A percentile compares a stretch with the other conserved stretches of the same genome.
These are phyloP conservation scores for Vitis hybrid DNA, from an alignment of 177 flowering plant genomes.

Conservation along the genomic window DNA sequence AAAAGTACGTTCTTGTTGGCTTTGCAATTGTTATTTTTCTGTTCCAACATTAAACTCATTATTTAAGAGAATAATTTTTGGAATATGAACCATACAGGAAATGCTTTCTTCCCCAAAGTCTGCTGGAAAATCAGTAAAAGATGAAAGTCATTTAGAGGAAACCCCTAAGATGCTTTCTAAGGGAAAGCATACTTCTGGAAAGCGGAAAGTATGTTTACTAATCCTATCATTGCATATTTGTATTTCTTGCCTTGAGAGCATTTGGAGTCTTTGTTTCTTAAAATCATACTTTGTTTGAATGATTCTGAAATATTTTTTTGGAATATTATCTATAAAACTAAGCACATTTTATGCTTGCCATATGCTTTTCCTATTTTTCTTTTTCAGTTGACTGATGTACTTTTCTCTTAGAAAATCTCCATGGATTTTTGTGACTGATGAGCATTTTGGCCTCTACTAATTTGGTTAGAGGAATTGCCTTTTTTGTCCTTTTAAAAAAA, in stretches of 20 bases:
- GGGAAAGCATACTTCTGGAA: conserved; percentile 41
- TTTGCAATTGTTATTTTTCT: neutral
- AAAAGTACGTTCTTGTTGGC: conserved; percentile 28
- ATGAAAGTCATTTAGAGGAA: conserved; percentile 25
- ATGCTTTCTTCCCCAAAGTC: conserved; percentile 31
- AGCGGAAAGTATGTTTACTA: conserved; percentile 31
- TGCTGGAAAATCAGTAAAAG: conserved; percentile 28
- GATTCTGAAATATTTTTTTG: no score
- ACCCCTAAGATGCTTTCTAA: conserved; percentile 37
- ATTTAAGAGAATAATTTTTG: neutral
- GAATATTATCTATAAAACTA: neutral
- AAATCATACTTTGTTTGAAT: no score
- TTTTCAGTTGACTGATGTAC: no score
- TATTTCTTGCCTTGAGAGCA: no score
- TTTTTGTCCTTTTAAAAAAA: no score
- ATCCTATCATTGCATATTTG: no score
- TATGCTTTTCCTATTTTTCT: no score
- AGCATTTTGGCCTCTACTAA: no score
- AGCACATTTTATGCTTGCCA: neutral
- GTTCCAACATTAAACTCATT: neutral
- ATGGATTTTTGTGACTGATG: no score
- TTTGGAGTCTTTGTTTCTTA: no score
- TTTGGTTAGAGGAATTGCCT: no score
- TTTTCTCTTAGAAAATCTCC: no score
- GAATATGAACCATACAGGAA: conserved; percentile 18